phyloP scores from a whole-genome alignment of 129 eudicot genomes.

The Mikania micrantha region DNA sequence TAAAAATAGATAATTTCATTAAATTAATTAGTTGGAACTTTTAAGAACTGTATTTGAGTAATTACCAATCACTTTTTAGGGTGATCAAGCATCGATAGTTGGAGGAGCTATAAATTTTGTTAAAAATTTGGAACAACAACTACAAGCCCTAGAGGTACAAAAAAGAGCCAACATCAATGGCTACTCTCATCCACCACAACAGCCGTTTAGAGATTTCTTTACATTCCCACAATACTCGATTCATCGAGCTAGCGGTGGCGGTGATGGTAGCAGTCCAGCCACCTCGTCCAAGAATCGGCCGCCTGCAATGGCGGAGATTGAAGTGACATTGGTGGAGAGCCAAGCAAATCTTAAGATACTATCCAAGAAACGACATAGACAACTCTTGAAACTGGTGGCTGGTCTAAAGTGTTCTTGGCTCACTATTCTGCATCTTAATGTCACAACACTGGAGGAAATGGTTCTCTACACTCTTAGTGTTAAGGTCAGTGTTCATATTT shows the following conservation, averaged over 20 bases:
- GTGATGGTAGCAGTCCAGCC: not conserved
- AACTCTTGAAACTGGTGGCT: conserved; percentile 48
- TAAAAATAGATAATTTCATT: too few relatives aligned
- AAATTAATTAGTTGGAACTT: too few relatives aligned
- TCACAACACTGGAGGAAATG: conserved; percentile 46
- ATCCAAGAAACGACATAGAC: conserved; percentile 50
- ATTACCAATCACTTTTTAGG: conserved; percentile 26
- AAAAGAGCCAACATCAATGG: conserved; percentile 20
- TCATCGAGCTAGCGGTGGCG: not conserved
- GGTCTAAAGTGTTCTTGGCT: conserved; percentile 56
- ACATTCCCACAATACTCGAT: conserved; percentile 53
- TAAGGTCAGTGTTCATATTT: conserved; percentile 39
- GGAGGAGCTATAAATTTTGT: conserved; percentile 70
- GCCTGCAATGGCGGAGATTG: conserved; percentile 47
- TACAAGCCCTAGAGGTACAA: conserved; percentile 48
- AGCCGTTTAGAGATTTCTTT: conserved; percentile 39
- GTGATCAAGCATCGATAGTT: conserved; percentile 69
- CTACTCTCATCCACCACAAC: conserved; percentile 8
- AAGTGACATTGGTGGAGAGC: conserved; percentile 65
- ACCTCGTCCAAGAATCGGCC: conserved; percentile 12
- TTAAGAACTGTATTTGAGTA: not conserved
- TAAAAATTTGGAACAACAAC: conserved; percentile 51
- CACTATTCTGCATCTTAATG: conserved; percentile 64
- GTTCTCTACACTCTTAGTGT: conserved; percentile 61
- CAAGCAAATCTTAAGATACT: conserved; percentile 66